Base-by-base conservation (phyloP, 2,329 filamentous ascomycete species). In the Acephala macrosclerotiorum region DNA sequence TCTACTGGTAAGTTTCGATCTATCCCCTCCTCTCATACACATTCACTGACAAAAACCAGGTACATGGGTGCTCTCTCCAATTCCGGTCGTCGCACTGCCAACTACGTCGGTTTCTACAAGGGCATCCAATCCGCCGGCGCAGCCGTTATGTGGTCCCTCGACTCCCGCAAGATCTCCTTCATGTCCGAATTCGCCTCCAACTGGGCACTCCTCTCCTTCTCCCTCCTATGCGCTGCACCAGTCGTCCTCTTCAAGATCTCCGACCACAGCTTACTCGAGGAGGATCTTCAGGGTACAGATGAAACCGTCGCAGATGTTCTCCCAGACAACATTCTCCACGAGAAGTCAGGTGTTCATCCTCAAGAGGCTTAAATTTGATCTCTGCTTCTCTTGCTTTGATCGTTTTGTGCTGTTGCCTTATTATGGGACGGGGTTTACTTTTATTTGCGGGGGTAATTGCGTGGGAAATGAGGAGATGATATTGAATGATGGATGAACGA, bases 31-130 rank as follows among this genome's bases (percentile, higher is more conserved):
- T 14, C 22, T 42, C 11, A n/a, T 66, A 35, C 51, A 66, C 65
- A 68, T 51, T 38, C 14, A 59, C 35, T 29, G 29, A 18, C 35
- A 26, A 22, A n/a, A 69, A 11, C 7, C 66, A 91, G 89, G 90
- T 94, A 91, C 82, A 97, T 98, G 91, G 95, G 95, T 58, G 88
- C 94, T 9, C 84, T 97, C 53, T 94, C 92, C 76, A 98, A 98
- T 86, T 97, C 95, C 69, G 89, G 92, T 67, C 93, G 94, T 78
- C 96, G 94, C 78, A 87, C 95, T 35, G 94, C 95, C 81, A 97
- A 97, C 82, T 91, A 95, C 75, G 91, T 93, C 49, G 94, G 92
- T 68, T 94, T 92, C 83, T 96, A 96, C 86, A 96, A 96, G 82
- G 90, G 90, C 59, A 91, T 97, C 70, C 93, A 97, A 79, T 95